A percentile compares a stretch with the other conserved stretches of the same genome.
These are phyloP conservation scores for Mortierella sp. DNA, from an alignment of 371 early-diverging fungal genomes.

Conservation along the genomic window DNA sequence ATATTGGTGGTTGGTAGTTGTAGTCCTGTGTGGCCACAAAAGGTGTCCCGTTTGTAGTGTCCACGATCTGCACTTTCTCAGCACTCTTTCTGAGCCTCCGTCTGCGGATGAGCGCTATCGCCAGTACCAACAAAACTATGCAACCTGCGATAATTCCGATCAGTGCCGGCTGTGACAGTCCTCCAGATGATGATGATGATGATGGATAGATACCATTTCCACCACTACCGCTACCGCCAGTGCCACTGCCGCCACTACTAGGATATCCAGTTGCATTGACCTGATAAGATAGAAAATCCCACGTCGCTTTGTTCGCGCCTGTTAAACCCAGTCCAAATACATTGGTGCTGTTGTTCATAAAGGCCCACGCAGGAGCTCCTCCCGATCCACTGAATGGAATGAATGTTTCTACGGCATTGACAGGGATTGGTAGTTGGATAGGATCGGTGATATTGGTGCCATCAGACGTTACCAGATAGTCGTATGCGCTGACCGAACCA, in stretches of 20 bases:
- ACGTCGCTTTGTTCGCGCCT: constrained; percentile 7
- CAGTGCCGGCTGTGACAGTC: background rate
- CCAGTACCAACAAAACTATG: background rate
- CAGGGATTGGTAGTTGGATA: background rate
- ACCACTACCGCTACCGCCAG: background rate
- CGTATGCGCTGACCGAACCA: background rate
- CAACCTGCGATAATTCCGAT: constrained; percentile 5
- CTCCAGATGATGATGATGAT: background rate
- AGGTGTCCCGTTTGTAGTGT: background rate
- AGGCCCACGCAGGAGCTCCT: constrained; percentile 17
- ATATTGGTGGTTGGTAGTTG: background rate
- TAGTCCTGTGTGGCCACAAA: background rate
- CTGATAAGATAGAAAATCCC: constrained; percentile 12
- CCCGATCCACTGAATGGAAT: constrained; percentile 9
- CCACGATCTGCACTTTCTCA: background rate
- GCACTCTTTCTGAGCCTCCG: background rate
- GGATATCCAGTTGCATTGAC: background rate
- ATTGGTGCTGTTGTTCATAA: constrained; percentile 2
- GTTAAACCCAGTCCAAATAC: constrained; percentile 5
- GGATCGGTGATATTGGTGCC: constrained; percentile 4
- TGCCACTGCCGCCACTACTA: background rate
- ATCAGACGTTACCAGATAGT: constrained; percentile 15
- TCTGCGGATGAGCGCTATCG: background rate
- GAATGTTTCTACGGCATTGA: constrained; percentile 1
- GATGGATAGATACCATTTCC: background rate